Conservation (phyloP, 2,329 filamentous ascomycete species). For the Emmonsiellopsis sp. region DNA sequence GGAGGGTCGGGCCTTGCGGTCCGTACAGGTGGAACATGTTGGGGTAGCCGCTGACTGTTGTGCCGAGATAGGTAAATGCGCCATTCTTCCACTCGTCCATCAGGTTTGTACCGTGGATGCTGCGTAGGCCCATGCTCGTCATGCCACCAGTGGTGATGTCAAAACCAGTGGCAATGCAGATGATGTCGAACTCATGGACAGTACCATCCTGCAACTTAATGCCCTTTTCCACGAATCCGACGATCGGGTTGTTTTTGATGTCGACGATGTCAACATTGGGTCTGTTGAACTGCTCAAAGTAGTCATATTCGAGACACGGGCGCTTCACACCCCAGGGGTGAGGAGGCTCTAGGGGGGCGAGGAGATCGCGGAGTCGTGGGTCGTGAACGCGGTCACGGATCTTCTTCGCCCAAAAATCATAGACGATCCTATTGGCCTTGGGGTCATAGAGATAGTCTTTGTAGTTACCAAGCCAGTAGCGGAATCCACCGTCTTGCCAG, state of each 20-base stretch:
- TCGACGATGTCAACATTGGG: constrained; percentile 40
- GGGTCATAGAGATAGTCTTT: constrained; percentile 39
- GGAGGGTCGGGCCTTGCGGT: constrained; percentile 45
- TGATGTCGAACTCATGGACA: constrained; percentile 27
- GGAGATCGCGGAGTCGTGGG: constrained; percentile 40
- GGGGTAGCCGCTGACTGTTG: constrained; percentile 32
- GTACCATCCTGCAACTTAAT: constrained; percentile 31
- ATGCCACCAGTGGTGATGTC: constrained; percentile 30
- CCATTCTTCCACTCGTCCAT: constrained; percentile 27
- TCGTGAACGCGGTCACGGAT: constrained; percentile 43
- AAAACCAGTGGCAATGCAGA: constrained; percentile 34
- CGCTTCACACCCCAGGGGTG: constrained; percentile 50
- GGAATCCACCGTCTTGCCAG: constrained; percentile 46
- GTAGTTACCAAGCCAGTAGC: constrained; percentile 42
- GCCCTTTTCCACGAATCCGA: constrained; percentile 28
- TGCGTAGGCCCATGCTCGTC: constrained; percentile 22
- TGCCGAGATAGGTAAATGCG: constrained; percentile 32
- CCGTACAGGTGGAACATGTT: constrained; percentile 47
- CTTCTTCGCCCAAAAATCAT: constrained; percentile 49
- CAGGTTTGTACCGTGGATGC: constrained; percentile 18
- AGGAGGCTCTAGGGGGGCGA: constrained; percentile 45
- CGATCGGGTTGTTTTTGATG: constrained; percentile 34
- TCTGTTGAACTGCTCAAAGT: constrained; percentile 42
- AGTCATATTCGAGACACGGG: constrained; percentile 39
- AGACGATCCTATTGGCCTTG: constrained; percentile 44